Conservation (phyloP, 177 flowering plant species). For the Vitis hybrid region DNA sequence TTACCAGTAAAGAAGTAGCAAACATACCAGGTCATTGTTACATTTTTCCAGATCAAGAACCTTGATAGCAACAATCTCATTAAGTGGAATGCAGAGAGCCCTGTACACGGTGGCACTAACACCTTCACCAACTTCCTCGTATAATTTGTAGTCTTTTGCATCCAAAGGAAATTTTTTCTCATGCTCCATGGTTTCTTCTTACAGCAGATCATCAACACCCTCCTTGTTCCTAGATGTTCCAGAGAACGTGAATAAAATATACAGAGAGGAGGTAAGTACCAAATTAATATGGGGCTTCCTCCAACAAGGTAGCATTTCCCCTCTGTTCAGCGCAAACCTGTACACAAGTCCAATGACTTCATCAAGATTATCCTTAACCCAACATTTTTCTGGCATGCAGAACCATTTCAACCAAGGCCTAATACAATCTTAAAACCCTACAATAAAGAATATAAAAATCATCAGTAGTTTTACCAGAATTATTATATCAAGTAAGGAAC, state of each 20-base stretch:
- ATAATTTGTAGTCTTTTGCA: constrained; percentile 77
- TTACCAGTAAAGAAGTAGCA: no score
- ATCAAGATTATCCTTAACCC: constrained; percentile 12
- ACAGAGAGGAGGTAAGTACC: constrained; percentile 13
- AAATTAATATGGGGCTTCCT: constrained; percentile 34
- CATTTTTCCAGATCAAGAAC: constrained; percentile 92
- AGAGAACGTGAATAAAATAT: constrained; percentile 16
- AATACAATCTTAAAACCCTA: neutral
- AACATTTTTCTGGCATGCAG: constrained; percentile 7
- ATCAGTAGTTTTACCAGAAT: neutral
- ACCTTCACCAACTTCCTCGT: constrained; percentile 95
- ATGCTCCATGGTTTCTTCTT: constrained; percentile 44
- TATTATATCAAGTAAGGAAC: neutral
- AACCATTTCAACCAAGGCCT: constrained; percentile 8
- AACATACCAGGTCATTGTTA: constrained; percentile 84
- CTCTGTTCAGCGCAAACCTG: constrained; percentile 14
- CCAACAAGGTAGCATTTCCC: constrained; percentile 38
- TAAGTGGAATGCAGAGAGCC: constrained; percentile 85
- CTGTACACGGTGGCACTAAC: constrained; percentile 88
- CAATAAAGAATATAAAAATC: no score
- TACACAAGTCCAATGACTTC: constrained; percentile 13
- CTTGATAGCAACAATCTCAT: constrained; percentile 89
- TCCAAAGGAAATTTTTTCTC: constrained; percentile 64
- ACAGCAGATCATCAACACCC: constrained; percentile 28
- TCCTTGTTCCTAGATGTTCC: constrained; percentile 22